These are phyloP conservation scores for Cercospora canescens DNA, from an alignment of 2,329 filamentous ascomycete genomes.

Conservation along the genomic window DNA sequence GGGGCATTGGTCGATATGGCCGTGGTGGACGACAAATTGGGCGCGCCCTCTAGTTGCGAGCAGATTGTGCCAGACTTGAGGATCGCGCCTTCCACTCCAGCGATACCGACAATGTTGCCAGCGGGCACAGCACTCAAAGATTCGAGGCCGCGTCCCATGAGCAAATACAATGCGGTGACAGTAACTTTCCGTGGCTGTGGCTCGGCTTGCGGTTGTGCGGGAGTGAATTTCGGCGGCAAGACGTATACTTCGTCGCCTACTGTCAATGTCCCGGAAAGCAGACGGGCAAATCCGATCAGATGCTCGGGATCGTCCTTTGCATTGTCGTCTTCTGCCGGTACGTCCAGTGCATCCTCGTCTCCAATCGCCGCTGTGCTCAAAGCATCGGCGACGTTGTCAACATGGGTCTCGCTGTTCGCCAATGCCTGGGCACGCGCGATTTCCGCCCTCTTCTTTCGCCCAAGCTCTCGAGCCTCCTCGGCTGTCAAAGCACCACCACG, in stretches of 20 bases:
- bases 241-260: slow-evolving; percentile 92
- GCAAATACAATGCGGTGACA: slow-evolving; percentile 84
- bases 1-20: slow-evolving; percentile 71
- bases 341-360: slow-evolving; percentile 47
- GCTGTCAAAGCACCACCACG: slow-evolving; percentile 71
- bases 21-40: slow-evolving; percentile 85
- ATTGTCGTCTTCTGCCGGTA: slow-evolving; percentile 47
- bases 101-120: slow-evolving; percentile 93
- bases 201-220: slow-evolving; percentile 68
- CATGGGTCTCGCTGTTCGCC: slow-evolving; percentile 47
- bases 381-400: slow-evolving; percentile 60
- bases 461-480: slow-evolving; percentile 87
- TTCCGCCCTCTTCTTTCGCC: slow-evolving; percentile 84
- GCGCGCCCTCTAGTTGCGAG: slow-evolving; percentile 78
- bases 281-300: slow-evolving; percentile 88
- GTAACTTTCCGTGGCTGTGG: slow-evolving; percentile 80
- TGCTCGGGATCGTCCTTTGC: slow-evolving; percentile 75
- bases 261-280: slow-evolving; percentile 86
- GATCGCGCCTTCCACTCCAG: slow-evolving; percentile 87
- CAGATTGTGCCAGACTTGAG: slow-evolving; percentile 94
- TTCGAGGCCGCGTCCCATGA: slow-evolving; percentile 92
- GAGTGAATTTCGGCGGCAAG: slow-evolving; percentile 88
- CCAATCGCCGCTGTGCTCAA: slow-evolving; percentile 64
- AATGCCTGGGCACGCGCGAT: slow-evolving; percentile 76
- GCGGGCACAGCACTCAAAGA: slow-evolving; percentile 81